phyloP scores from a whole-genome alignment of 2,329 filamentous ascomycete genomes.

The Exophiala lecanii-corni region DNA sequence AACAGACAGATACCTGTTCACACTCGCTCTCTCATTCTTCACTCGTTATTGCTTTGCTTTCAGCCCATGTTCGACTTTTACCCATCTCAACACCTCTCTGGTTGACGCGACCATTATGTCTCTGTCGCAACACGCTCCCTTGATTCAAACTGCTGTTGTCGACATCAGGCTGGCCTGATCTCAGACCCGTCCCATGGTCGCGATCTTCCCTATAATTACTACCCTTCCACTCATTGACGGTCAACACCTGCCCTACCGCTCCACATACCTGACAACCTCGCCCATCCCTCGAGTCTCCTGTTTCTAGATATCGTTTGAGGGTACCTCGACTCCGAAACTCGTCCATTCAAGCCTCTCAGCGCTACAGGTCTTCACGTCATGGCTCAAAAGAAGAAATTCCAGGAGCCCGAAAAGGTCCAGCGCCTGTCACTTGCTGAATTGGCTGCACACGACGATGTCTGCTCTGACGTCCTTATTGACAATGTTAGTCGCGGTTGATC shows the following conservation, averaged over 20 bases:
- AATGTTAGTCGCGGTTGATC: constrained; percentile 60
- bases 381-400: constrained; percentile 13
- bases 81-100: no score
- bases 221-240: constrained; percentile 19
- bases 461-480: constrained; percentile 92
- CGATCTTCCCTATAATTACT: no score
- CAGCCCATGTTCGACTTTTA: no score
- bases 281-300: not conserved
- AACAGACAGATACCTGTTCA: no score
- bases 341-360: constrained; percentile 1
- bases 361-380: constrained; percentile 2
- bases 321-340: no score
- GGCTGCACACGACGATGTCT: constrained; percentile 88
- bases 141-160: constrained; percentile 10
- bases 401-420: constrained; percentile 44
- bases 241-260: not conserved
- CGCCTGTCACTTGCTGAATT: constrained; percentile 81
- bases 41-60: no score
- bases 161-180: constrained; percentile 21
- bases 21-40: no score
- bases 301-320: no score
- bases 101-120: constrained; percentile 20
- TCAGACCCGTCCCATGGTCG: constrained; percentile 13
- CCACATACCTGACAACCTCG: not conserved
- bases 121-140: constrained; percentile 19